A percentile compares a stretch with the other conserved stretches of the same genome.
Evolutionary conservation across 2,329 filamentous ascomycete genomes (phyloP).

Genomic region (Aotearoamyces nothofagi): DNA sequence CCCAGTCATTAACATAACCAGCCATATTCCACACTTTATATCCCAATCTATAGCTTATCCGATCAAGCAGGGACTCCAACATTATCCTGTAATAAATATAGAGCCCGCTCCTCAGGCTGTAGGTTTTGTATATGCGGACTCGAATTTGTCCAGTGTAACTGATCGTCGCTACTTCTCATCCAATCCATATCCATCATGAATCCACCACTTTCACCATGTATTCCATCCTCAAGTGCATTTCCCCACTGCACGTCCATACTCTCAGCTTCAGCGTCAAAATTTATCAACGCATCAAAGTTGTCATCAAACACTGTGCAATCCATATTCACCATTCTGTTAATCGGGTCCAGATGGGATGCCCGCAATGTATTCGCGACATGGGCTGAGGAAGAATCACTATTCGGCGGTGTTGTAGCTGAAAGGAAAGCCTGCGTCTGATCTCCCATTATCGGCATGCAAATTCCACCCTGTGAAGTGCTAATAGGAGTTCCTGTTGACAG

Average conservation of each 20-base stretch:
- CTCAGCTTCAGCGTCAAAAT: slow-evolving; percentile 1
- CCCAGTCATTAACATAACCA: no score
- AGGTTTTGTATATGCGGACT: no score
- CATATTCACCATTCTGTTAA: neutral
- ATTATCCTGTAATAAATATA: no score
- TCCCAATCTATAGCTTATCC: no score
- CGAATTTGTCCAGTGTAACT: no score
- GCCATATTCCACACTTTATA: no score
- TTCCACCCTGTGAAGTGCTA: neutral
- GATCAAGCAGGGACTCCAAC: no score
- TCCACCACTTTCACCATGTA: slow-evolving; percentile 4
- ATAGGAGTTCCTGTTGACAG: neutral
- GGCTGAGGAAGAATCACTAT: neutral
- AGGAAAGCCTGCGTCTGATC: neutral
- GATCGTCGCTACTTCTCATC: slow-evolving; percentile 11
- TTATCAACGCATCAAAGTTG: slow-evolving; percentile 2
- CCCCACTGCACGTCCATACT: neutral
- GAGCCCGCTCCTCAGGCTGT: no score
- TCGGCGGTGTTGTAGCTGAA: neutral
- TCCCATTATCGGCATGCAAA: neutral
- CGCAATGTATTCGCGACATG: neutral
- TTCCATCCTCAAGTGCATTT: neutral
- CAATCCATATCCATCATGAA: slow-evolving; percentile 15
- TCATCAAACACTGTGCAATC: slow-evolving; percentile 1
- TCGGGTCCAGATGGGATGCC: neutral